These are phyloP conservation scores for Phylloporus sp. DNA, from an alignment of 768 basidiomycete genomes.

Conservation along the genomic window DNA sequence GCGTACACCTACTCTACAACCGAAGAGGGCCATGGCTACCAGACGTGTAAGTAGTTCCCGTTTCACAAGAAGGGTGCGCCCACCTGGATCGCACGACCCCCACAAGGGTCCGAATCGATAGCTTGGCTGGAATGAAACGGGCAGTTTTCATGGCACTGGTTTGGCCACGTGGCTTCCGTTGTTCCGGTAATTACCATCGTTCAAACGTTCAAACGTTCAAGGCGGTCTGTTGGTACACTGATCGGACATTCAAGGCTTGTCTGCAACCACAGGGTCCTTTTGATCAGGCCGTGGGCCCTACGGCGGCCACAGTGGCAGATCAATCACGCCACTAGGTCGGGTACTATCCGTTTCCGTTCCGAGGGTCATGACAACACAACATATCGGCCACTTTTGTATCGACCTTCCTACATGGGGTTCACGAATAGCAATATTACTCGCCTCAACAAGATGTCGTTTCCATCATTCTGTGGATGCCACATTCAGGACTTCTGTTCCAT, in stretches of 20 bases:
- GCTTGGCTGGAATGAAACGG: background rate
- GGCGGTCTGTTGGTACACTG: too few relatives aligned
- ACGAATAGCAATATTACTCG: background rate
- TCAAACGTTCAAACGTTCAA: too few relatives aligned
- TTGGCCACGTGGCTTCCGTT: background rate
- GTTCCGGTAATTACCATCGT: background rate
- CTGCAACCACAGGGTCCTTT: background rate
- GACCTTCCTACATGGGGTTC: background rate
- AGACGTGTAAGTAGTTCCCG: background rate
- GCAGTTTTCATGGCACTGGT: background rate
- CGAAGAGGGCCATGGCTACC: background rate
- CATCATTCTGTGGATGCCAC: background rate
- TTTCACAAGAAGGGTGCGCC: background rate
- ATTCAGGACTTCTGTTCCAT: slow-evolving; percentile 8
- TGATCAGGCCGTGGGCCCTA: background rate
- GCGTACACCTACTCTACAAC: background rate
- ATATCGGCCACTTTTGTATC: too few relatives aligned
- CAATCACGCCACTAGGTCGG: background rate
- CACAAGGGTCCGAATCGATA: background rate
- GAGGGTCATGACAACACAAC: too few relatives aligned
- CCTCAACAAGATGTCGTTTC: background rate
- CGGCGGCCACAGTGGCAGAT: background rate
- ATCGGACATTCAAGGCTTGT: slow-evolving; percentile 14
- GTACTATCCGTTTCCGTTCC: background rate
- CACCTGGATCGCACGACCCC: background rate